These are phyloP conservation scores for Quercus cerris DNA, from an alignment of 306 rosid species.

Conservation along the genomic window DNA sequence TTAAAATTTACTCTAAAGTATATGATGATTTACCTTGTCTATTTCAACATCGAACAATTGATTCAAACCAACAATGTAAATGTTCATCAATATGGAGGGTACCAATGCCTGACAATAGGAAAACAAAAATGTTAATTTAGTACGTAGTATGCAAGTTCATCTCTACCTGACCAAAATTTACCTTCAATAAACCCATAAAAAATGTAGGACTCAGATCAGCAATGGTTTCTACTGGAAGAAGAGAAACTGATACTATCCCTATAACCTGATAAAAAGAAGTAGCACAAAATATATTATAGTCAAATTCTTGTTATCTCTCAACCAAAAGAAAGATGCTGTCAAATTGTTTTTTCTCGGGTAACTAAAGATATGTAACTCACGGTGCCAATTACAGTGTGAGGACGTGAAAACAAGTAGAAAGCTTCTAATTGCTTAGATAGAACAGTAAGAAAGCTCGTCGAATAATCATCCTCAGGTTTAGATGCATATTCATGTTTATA, in stretches of 20 bases:
- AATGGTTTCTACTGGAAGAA: conserved; percentile 20
- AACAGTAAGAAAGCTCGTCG: neutral
- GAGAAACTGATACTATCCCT: conserved; percentile 19
- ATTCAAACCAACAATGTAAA: conserved; percentile 24
- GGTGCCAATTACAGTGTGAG: conserved; percentile 26
- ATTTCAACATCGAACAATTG: conserved; percentile 22
- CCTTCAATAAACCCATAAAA: conserved; percentile 20
- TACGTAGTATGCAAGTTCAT: neutral
- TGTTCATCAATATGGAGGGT: conserved; percentile 22
- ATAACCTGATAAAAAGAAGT: neutral
- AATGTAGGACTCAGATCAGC: conserved; percentile 13
- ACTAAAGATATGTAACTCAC: neutral
- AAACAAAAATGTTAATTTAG: neutral
- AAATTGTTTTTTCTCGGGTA: neutral
- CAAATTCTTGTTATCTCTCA: neutral
- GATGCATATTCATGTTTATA: neutral
- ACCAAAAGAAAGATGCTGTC: neutral
- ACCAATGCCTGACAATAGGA: conserved; percentile 16
- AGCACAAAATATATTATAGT: neutral
- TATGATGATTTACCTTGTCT: conserved; percentile 12
- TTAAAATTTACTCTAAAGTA: neutral
- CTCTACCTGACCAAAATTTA: neutral
- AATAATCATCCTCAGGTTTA: neutral
- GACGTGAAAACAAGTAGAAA: conserved; percentile 20
- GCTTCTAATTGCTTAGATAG: conserved; percentile 18